These are phyloP conservation scores for Pyrenophora seminiperda DNA, from an alignment of 2,329 filamentous ascomycete species.

Conservation along the genomic window DNA sequence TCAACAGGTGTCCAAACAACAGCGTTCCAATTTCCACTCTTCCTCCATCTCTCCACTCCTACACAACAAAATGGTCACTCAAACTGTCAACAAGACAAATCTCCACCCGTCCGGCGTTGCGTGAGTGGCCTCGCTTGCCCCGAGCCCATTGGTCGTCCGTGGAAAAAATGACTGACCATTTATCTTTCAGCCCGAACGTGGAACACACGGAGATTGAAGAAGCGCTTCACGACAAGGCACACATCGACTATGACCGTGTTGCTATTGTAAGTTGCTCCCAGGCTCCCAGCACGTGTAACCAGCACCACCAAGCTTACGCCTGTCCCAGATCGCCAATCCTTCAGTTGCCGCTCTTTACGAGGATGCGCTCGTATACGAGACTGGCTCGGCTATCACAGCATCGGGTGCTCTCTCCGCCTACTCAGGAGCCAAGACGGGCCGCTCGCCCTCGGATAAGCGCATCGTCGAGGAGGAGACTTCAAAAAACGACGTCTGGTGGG, in stretches of 20 bases:
- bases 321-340: constrained; percentile 75
- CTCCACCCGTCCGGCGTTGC: constrained; percentile 89
- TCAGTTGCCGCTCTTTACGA: constrained; percentile 96
- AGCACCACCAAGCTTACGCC: constrained; percentile 16
- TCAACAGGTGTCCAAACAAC: constrained; percentile 63
- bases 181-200: constrained; percentile 67
- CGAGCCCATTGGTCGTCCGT: background rate
- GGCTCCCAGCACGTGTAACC: background rate
- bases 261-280: constrained; percentile 77
- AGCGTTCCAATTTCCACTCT: constrained; percentile 64
- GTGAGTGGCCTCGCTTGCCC: constrained; percentile 61
- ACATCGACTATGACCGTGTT: constrained; percentile 99
- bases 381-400: constrained; percentile 94
- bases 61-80: constrained; percentile 49
- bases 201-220: constrained; percentile 98
- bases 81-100: constrained; percentile 83
- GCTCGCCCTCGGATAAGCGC: constrained; percentile 95
- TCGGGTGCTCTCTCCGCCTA: constrained; percentile 95
- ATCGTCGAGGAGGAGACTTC: constrained; percentile 91
- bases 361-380: constrained; percentile 98
- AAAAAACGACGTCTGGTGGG: constrained; percentile 96
- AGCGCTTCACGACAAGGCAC: constrained; percentile 94
- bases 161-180: constrained; percentile 22
- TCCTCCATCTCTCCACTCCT: constrained; percentile 55
- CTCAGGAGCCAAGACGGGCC: constrained; percentile 96